A percentile compares a stretch with the other conserved stretches of the same genome.
phyloP scores from a whole-genome alignment of 106 monocot species.

The Allium cepa region DNA sequence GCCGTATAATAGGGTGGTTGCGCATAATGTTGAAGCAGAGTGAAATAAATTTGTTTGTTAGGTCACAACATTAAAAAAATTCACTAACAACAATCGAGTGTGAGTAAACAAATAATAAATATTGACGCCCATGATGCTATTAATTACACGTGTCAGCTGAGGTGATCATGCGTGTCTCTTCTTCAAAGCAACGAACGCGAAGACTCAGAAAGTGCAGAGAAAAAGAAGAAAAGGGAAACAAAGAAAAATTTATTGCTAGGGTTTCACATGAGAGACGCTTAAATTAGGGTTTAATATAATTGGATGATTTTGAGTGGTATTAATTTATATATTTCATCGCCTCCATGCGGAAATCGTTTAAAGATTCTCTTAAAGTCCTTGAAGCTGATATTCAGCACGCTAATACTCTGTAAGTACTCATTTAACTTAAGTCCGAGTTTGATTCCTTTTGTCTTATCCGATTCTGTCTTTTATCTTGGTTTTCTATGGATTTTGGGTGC shows the following conservation, averaged over 20 bases:
- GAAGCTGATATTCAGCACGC: constrained; percentile 99
- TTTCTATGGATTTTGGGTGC: neutral
- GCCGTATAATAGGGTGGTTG: too few species aligned
- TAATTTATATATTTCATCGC: constrained; percentile 19
- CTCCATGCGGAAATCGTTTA: constrained; percentile 94
- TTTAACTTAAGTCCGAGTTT: neutral
- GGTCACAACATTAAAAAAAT: too few species aligned
- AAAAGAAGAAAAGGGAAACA: neutral
- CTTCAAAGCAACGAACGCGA: constrained; percentile 10
- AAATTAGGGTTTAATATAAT: neutral
- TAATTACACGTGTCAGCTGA: constrained; percentile 2
- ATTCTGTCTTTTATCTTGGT: neutral
- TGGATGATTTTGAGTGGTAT: constrained; percentile 2
- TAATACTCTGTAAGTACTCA: constrained; percentile 71
- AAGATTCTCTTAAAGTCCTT: constrained; percentile 90
- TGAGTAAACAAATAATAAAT: neutral
- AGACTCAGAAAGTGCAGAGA: neutral
- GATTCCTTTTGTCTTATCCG: neutral
- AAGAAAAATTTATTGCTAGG: constrained; percentile 10
- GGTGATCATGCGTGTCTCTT: constrained; percentile 1
- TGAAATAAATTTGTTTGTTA: too few species aligned
- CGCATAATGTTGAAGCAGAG: too few species aligned
- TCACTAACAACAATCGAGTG: too few species aligned
- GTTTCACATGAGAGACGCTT: neutral
- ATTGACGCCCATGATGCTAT: constrained; percentile 3